phyloP scores from a whole-genome alignment of 2,329 filamentous ascomycete species.

The Emergomyces pasteurianus region DNA sequence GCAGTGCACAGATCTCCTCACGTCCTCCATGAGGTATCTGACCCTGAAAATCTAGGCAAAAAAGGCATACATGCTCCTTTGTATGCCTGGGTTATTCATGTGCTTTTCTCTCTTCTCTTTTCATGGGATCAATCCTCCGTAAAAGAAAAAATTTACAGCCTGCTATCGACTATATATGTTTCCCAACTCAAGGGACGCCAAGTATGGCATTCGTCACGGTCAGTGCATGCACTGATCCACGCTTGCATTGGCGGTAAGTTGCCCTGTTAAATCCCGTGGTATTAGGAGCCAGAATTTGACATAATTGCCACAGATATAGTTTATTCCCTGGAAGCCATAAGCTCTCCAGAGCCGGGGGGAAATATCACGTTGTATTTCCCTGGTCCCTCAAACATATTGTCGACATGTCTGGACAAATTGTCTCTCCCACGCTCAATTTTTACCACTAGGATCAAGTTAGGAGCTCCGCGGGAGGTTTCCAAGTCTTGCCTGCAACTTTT shows the following conservation, averaged over 20 bases:
- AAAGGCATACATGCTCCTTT: conserved; percentile 35
- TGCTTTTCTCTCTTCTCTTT: conserved; percentile 38
- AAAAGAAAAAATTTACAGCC: conserved; percentile 26
- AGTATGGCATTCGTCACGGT: conserved; percentile 18
- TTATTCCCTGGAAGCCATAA: conserved; percentile 26
- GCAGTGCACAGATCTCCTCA: conserved; percentile 62
- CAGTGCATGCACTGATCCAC: conserved; percentile 22
- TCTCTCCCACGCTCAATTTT: conserved; percentile 20
- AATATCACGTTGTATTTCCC: conserved; percentile 17
- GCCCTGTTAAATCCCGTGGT: background rate
- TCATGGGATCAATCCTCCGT: conserved; percentile 30
- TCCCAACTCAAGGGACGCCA: conserved; percentile 24
- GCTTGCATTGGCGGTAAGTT: conserved; percentile 28
- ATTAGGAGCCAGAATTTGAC: conserved; percentile 1
- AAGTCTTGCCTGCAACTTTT: conserved; percentile 20
- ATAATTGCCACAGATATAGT: conserved; percentile 31
- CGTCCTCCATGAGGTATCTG: conserved; percentile 53
- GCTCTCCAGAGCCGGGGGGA: conserved; percentile 8
- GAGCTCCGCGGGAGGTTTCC: conserved; percentile 17
- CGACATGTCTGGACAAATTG: conserved; percentile 21
- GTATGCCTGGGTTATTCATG: conserved; percentile 43
- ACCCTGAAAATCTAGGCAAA: conserved; percentile 45
- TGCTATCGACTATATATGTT: conserved; percentile 22
- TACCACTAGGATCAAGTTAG: conserved; percentile 16
- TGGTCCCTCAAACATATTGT: conserved; percentile 15